Base-by-base conservation (phyloP, 805 yeast genomes). In the Ogataea pini region DNA sequence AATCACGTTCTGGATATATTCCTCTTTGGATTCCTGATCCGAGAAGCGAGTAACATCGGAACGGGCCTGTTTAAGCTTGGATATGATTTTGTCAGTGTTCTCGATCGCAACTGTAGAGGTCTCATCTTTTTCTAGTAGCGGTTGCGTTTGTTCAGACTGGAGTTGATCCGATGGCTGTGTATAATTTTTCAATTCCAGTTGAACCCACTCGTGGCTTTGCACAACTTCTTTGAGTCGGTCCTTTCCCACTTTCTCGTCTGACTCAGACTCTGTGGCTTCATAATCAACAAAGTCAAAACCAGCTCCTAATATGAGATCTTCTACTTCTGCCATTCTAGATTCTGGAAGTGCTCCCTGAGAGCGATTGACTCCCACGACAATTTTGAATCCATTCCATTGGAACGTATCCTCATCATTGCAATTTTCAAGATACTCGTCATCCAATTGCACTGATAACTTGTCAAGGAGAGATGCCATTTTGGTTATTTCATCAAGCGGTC, bases 201-300 rank as follows among this genome's bases (percentile, higher is more conserved):
- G 59, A 16, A 56, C 55, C 82, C 83, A 78, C 28, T 72, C 75
- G 47, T 72, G 75, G 3, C 71, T 63, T 28, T 75, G 70, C 8
- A 78, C 47, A 1, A 75, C 50, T 47, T 76, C 80, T 10, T 49
- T 47, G 1, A 78, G 44, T 41, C 81, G 49, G 42, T 66, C 71
- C 41, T 57, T 64, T 8, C 42, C 42, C 9, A 39, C 42, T 27
- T 39, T 39, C 33, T 39, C 42, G 14, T 39, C 33, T 12, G 42
- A 16, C 2, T 0, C 65, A n/a, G 31, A 42, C 0, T 75, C 74
- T 2, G 54, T 20, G 7, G 63, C 63, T 14, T 55, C 49, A 31
- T 68, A 64, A 44, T 70, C 59, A 5, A 77, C 60, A 48, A 65
- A 76, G 49, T 78, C 82, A 45, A 75, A 65, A 2, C 80, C 81